Evolutionary conservation across 2,329 filamentous ascomycete species (phyloP), one percentile per base, ranked within the genome.

Genomic region (Cercospora sp.): DNA sequence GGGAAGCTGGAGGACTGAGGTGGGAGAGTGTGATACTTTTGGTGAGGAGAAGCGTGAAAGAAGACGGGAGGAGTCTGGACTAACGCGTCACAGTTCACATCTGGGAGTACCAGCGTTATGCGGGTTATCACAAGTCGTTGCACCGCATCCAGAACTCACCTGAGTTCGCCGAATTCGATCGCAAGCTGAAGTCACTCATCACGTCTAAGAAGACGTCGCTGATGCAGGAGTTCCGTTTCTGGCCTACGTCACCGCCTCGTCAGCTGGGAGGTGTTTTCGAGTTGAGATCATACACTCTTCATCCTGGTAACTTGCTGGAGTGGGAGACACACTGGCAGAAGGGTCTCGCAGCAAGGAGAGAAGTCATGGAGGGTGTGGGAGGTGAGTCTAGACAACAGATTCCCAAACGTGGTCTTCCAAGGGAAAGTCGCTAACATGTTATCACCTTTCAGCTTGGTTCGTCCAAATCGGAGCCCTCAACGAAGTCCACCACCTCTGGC

Each of bases 201-300:
- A 89, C 85, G 67, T 88, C 88, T 71, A 98, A 97, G 84, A 89
- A 90, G 73, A 91, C 90, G 4, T 97, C 94, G 0, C 86, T 99
- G 62, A 99, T 99, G 95, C 95, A 99, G 80, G 95, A 99, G 81
- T 99, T 99, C 82, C 97, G 94, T 39, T 99, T 99, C 86, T 99
- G 95, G 95, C 95, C 95, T 1, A 99, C 95, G 3, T 94, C 93
- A 0, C 87, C 94, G 5, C 95, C 95, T 0, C 92, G 95, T 68
- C 86, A 92, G 76, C 87, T 99, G 0, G 95, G 95, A 65, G 95
- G 95, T 57, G 82, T 99, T 51, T 99, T 99, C 78, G 95, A 99
- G 83, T 86, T 99, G 36, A 92, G 95, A 63, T 97, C 95, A 1
- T 99, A 99, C 83, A 97, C 93, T 5, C 87, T 99, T 23, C 93